Base-by-base conservation (phyloP, 2,329 filamentous ascomycete species). In the Didymella segeticola region DNA sequence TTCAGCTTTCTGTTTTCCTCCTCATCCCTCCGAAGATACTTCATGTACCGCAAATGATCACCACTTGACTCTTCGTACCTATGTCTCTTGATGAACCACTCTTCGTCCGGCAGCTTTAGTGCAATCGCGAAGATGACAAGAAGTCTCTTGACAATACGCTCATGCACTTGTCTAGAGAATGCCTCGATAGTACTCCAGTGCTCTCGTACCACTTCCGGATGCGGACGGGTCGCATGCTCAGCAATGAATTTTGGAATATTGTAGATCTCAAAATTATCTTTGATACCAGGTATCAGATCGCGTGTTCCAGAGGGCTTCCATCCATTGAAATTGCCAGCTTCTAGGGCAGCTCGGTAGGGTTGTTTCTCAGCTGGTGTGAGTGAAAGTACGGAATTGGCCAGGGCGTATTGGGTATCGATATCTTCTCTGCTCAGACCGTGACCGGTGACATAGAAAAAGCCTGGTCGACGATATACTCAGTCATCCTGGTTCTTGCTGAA, bases 41-140 rank as follows among this genome's bases (percentile, higher is more conserved):
- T 78, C 82, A 86, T 86, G 64, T 86, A 86, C 4, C 85, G 78
- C 6, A 87, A 73, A 46, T 86, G 83, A 17, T 83, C 82, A 53
- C 86, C 83, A 20, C 81, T 79, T 19, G 80, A 76, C 11, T 79
- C 74, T 2, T 84, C 78, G 67, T 87, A 88, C n/a, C 75, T 75
- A 64, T 88, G 85, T 3, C 82, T 73, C 10, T 78, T 72, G 53
- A 83, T 75, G 27, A 87, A 74, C 48, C 80, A 77, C 6, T 84
- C 78, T 61, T 87, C 83, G 0, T n/a, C n/a, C n/a, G 83, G 82
- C 0, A 88, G 74, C 61, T 88, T 78, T 0, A 88, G 77, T 1
- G 86, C 75, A 26, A 86, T 78, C 2, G 85, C 84, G 19, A 80
- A 79, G 6, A 82, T 74, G 0, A 86, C 79, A 2, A 86, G 34